Base-by-base conservation (phyloP, 2,329 filamentous ascomycete genomes). In the Colletotrichum sidae region DNA sequence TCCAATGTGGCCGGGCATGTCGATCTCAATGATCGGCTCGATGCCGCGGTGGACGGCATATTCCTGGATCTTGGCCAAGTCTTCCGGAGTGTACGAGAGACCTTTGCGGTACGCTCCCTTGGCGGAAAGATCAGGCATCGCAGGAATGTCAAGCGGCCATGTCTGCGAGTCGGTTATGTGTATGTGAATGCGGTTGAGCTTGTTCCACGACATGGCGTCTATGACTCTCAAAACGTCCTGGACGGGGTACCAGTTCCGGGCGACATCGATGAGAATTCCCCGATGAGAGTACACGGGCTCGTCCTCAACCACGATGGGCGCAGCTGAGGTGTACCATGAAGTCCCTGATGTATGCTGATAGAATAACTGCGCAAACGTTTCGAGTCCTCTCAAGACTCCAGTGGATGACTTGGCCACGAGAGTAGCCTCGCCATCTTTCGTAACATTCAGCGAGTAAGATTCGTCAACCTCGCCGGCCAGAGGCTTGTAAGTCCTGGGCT, bases 111-210 rank as follows among this genome's bases (percentile, higher is more conserved):
- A 96, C 1, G 92, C 90, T 41, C 93, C 93, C 75, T 92, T 90
- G 56, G 83, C 77, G 3, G 92, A 84, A 2, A 97, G 82, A 64
- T 90, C 85, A 4, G 93, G 91, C 67, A 97, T 78, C 2, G 90
- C 78, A 1, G 92, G 91, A 54, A 97, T 90, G 70, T 93, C 92
- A 33, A 97, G 81, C 0, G 93, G 93, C 91, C 93, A 96, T 4
- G 92, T 92, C 77, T 96, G 93, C 13, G 90, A 89, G 76, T 96
- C 93, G 5, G 92, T 96, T 62, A 90, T 84, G 80, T 96, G 93
- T 58, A 95, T 81, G 77, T 96, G 93, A 60, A 96, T 83, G 6
- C 89, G 84, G 78, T 96, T 96, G 82, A 96, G 86, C 80, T 96
- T 96, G 80, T 90, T 93, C 85, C 88, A 93, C 1, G 91, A 82